A percentile compares a stretch with the other conserved stretches of the same genome.
Conservation (phyloP, 257 asterid genomes). For the Solanum arcanum region DNA sequence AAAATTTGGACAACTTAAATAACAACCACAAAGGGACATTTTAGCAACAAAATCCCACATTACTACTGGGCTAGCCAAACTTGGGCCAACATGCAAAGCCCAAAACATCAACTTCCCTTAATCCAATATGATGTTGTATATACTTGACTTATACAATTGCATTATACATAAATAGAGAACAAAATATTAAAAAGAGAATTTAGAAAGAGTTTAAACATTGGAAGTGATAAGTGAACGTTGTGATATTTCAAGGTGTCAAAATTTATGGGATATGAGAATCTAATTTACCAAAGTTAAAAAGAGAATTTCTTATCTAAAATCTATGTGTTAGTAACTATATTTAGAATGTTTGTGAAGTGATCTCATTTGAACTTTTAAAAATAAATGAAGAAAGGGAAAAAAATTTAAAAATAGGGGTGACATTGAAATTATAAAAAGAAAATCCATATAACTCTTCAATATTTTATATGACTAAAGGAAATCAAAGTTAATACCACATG, state of each 20-base stretch:
- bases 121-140: not conserved
- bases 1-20: not conserved
- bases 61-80: not conserved
- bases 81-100: not conserved
- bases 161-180: not conserved
- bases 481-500: not conserved
- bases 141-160: not conserved
- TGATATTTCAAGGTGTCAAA: not conserved
- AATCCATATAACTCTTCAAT: not conserved
- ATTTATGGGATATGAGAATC: not conserved
- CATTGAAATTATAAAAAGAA: too few species aligned
- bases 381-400: not conserved
- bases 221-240: not conserved
- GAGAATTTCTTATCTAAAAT: not conserved
- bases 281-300: not conserved
- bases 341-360: not conserved
- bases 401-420: not conserved
- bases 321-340: not conserved
- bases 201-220: not conserved
- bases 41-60: not conserved
- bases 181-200: not conserved
- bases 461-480: not conserved
- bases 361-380: not conserved
- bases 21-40: not conserved
- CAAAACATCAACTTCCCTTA: not conserved